Base-by-base conservation (phyloP, 805 yeast species). In the Jamesozyma gamospora region DNA sequence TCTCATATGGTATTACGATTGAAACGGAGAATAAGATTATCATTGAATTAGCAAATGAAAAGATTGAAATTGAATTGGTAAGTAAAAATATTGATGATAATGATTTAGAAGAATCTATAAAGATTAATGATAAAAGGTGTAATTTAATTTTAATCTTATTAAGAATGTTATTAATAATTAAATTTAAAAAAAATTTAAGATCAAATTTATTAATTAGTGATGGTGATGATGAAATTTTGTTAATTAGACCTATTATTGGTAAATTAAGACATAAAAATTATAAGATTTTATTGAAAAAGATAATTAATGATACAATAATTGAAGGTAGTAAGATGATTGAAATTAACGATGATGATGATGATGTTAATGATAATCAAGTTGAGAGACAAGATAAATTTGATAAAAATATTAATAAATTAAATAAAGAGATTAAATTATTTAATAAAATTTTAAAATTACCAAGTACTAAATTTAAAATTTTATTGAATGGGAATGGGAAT, bases 1-100 rank as follows among this genome's bases (percentile, higher is more conserved):
- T 79, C 9, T 75, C 86, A 15, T 75, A 78, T 47, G 79, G 82
- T 40, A 90, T 85, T 4, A 68, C 70, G 13, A 71, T 79, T 14
- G 77, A 82, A 25, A 72, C 71, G 38, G 75, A 72, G 37, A 76
- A 79, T 43, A 79, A 76, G 48, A 72, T 88, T 16, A 67, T 72
- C 0, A 67, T 85, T 32, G 85, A 82, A 44, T 60, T 82, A 15
- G 71, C 74, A 31, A 77, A 79, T 45, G 82, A 79, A 44, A 64
- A 74, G 28, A 64, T 88, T 28, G 94, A 83, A 55, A 70, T 88
- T 36, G 92, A 80, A 45, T 65, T 75, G 19, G 25, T 38, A 4
- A 21, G n/a, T n/a, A 28, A 19, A 5, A 28, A 33, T 7, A n/a
- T 21, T 5, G 37, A 38, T 17, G 41, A 38, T 29, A 67, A 60